These are phyloP conservation scores for Xerocomus potaroensis DNA, from an alignment of 768 basidiomycete species.

Conservation along the genomic window DNA sequence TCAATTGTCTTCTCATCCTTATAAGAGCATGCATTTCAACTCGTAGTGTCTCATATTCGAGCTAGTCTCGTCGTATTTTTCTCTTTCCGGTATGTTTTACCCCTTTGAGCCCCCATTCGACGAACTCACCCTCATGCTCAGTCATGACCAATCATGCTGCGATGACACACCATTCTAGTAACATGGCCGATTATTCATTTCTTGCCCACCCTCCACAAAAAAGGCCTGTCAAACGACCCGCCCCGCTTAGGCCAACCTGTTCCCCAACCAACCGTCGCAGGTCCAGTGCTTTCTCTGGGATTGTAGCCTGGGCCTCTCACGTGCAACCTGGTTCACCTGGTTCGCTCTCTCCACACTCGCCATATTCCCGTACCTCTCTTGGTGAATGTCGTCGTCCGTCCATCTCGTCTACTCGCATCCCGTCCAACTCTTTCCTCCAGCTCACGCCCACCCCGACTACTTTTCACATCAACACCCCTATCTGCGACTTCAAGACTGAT, in stretches of 20 bases:
- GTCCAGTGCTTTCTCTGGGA: conserved; percentile 46
- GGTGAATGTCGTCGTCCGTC: conserved; percentile 30
- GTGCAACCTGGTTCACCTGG: conserved; percentile 69
- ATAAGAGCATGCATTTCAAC: conserved; percentile 8
- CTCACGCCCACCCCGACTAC: conserved; percentile 40
- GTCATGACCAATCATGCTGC: conserved; percentile 9
- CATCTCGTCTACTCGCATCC: conserved; percentile 34
- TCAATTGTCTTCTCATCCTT: conserved; percentile 22
- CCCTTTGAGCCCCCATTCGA: not conserved
- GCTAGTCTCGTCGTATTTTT: conserved; percentile 15
- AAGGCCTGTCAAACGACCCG: conserved; percentile 31
- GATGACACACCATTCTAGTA: conserved; percentile 10
- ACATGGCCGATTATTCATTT: conserved; percentile 35
- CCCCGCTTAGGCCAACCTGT: conserved; percentile 22
- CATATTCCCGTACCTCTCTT: conserved; percentile 34
- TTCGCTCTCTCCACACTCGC: conserved; percentile 37
- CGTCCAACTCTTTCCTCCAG: conserved; percentile 48
- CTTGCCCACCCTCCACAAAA: conserved; percentile 40
- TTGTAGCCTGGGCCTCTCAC: conserved; percentile 57
- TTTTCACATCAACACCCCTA: conserved; percentile 32
- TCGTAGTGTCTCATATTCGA: conserved; percentile 5
- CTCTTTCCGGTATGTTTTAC: conserved; percentile 1
- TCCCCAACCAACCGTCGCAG: conserved; percentile 27
- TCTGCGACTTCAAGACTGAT: conserved; percentile 47
- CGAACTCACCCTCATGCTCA: conserved; percentile 4